Base-by-base conservation (phyloP, 768 basidiomycete species). In the Tephrocybe sp. region DNA sequence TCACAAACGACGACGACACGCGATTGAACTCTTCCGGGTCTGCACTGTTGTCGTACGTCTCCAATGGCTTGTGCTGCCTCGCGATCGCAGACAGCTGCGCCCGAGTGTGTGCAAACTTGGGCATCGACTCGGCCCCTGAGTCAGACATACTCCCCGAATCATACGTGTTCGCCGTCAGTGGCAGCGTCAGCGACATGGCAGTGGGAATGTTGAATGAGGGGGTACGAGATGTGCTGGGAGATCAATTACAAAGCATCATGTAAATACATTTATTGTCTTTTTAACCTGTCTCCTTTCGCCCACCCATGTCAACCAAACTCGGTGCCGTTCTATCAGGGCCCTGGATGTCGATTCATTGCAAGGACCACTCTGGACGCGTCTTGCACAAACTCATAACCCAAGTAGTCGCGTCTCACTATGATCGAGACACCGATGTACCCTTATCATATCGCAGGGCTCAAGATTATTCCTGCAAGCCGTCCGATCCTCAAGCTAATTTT, bases 31-130 rank as follows among this genome's bases (percentile, higher is more conserved):
- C 73, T 39, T 86, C 85, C 15, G 60, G 62, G 58, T 87, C 84
- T 23, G 68, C 65, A 52, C 86, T 84, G 59, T 70, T 68, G 53
- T 88, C 86, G 58, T 77, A 75, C 44, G 65, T 73, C 56, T 87
- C 84, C 6, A 73, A 62, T 2, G 79, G 76, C 65, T 82, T 88
- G 74, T 85, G 79, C 61, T 88, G 86, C 38, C 88, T 81, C 48
- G 85, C 81, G 59, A 93, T 83, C 23, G 82, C 79, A 32, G 81
- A 75, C 23, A 93, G 80, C 69, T 91, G 88, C 4, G 91, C 91
- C 14, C 88, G 80, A 20, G 88, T 91, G 65, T 93, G 91, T 26
- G 89, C 86, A 68, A 87, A 91, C 65, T 81, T 81, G 58, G 72
- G 54, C 48, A 60, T 59, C n/a, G 46, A 37, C 20, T 46, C 55